Percentiles rank a stretch among this genome's conserved stretches.
Conservation (phyloP, 768 basidiomycete species). For the Leccinum uliginosum region DNA sequence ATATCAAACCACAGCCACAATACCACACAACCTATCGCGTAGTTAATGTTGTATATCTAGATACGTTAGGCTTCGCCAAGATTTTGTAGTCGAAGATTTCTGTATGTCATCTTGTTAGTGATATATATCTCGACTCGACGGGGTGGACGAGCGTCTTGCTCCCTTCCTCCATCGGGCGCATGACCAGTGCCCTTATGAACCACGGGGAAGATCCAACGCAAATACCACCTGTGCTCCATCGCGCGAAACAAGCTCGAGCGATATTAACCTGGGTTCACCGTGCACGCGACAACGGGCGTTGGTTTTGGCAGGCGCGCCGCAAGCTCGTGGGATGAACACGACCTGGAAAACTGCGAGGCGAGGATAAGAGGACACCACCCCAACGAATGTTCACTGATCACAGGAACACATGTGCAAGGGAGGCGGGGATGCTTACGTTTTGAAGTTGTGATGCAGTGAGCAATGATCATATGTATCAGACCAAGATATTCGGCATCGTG, state of each 20-base stretch:
- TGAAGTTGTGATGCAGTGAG: constrained; percentile 16
- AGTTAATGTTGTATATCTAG: too few species aligned
- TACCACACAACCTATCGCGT: too few species aligned
- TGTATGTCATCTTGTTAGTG: too few species aligned
- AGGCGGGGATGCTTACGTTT: constrained; percentile 15
- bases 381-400: neutral
- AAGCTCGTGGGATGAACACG: constrained; percentile 28
- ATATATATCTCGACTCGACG: constrained; percentile 1
- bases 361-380: neutral
- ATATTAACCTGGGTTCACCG: constrained; percentile 31
- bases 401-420: neutral
- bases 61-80: too few species aligned
- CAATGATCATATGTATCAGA: constrained; percentile 1
- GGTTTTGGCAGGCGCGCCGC: constrained; percentile 18
- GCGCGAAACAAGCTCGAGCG: constrained; percentile 25
- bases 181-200: constrained; percentile 12
- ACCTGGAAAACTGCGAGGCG: constrained; percentile 24
- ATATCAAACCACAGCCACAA: too few species aligned
- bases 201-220: neutral
- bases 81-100: too few species aligned
- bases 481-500: neutral
- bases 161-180: constrained; percentile 30
- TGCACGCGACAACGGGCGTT: constrained; percentile 21
- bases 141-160: constrained; percentile 31
- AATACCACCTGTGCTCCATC: constrained; percentile 7